phyloP scores from a whole-genome alignment of 352 stramenopile species.

The Globisporangium cederbergense region DNA sequence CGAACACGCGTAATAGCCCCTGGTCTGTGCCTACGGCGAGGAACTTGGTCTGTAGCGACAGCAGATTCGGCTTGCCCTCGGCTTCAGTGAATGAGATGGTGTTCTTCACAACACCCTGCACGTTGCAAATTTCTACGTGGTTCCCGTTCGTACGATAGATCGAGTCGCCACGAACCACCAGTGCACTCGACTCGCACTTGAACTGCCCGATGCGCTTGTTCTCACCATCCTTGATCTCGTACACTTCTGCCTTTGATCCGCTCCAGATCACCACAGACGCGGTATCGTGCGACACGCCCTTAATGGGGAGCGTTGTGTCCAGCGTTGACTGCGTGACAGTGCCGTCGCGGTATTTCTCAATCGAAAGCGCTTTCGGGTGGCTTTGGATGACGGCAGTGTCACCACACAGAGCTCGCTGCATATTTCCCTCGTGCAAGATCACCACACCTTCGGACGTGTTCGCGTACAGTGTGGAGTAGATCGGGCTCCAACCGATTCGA shows the following conservation, averaged over 20 bases:
- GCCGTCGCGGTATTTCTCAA: constrained; percentile 75
- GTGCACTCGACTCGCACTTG: constrained; percentile 64
- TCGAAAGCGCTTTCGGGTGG: constrained; percentile 62
- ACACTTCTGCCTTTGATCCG: constrained; percentile 84
- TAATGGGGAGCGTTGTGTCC: constrained; percentile 69
- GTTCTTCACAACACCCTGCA: constrained; percentile 84
- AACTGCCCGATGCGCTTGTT: constrained; percentile 60
- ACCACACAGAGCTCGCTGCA: constrained; percentile 73
- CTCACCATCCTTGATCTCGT: constrained; percentile 74
- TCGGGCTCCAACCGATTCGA: constrained; percentile 66
- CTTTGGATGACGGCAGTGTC: constrained; percentile 87
- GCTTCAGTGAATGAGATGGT: constrained; percentile 88
- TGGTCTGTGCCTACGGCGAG: constrained; percentile 87
- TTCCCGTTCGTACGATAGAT: constrained; percentile 85
- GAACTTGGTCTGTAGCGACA: constrained; percentile 90
- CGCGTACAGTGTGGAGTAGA: constrained; percentile 61
- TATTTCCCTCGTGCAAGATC: constrained; percentile 83
- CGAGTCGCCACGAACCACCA: constrained; percentile 82
- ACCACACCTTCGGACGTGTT: constrained; percentile 70
- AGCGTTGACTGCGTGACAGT: constrained; percentile 65
- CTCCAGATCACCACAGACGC: constrained; percentile 82
- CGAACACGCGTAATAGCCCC: constrained; percentile 85
- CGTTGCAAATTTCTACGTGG: constrained; percentile 87
- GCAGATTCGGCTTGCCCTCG: constrained; percentile 76
- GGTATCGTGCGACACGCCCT: constrained; percentile 81